Evolutionary conservation across 257 asterid genomes (phyloP).

Genomic region (Rubia yunnanensis): DNA sequence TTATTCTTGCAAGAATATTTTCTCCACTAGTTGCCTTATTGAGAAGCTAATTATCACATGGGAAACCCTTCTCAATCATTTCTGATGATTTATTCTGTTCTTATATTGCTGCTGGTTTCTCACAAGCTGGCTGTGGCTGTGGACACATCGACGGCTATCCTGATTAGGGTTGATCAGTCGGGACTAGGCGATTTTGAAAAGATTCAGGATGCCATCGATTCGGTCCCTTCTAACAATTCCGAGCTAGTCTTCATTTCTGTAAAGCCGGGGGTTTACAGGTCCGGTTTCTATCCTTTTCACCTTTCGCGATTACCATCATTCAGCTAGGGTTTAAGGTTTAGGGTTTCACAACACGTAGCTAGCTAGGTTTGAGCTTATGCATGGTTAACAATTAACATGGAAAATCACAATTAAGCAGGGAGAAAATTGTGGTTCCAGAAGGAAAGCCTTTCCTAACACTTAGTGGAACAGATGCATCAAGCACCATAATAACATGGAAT

Average conservation of each 20-base stretch:
- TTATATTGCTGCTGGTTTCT: conserved; percentile 5
- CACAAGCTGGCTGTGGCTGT: conserved; percentile 17
- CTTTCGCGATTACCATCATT: not conserved
- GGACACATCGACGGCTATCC: conserved; percentile 30
- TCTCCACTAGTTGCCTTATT: not conserved
- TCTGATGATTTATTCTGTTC: conserved; percentile 4
- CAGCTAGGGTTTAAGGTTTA: too few species aligned
- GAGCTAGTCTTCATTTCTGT: conserved; percentile 29
- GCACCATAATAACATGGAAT: conserved; percentile 31
- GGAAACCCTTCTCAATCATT: conserved; percentile 12
- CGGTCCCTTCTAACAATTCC: conserved; percentile 32
- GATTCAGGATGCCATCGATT: conserved; percentile 46
- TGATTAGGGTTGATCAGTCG: conserved; percentile 40
- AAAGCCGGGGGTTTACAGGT: conserved; percentile 48
- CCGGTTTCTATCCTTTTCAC: not conserved
- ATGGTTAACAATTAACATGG: not conserved
- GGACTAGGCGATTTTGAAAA: conserved; percentile 31
- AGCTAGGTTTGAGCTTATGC: not conserved
- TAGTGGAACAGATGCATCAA: conserved; percentile 28
- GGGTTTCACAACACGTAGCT: too few species aligned
- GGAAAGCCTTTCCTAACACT: conserved; percentile 44
- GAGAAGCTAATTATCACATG: conserved; percentile 20
- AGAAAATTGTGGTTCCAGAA: conserved; percentile 35
- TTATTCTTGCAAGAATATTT: not conserved
- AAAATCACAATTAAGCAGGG: conserved; percentile 12